Evolutionary conservation across 495 filamentous ascomycete genomes (phyloP).

Genomic region (Evernia prunastri): DNA sequence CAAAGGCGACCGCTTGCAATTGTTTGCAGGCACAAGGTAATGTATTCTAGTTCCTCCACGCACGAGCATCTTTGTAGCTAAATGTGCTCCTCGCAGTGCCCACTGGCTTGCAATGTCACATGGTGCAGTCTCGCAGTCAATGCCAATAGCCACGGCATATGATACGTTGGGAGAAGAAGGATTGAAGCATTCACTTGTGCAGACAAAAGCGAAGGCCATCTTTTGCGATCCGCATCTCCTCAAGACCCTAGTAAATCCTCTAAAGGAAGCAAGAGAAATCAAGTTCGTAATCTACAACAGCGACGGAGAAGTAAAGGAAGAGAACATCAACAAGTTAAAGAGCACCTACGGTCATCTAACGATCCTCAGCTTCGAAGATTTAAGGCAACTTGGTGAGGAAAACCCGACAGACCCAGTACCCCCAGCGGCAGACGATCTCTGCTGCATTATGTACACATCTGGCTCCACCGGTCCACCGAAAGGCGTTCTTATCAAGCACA

Average conservation of each 20-base stretch:
- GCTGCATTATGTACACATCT: conserved; percentile 99
- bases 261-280: conserved; percentile 72
- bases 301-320: conserved; percentile 65
- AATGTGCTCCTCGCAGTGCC: conserved; percentile 24
- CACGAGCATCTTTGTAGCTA: not conserved
- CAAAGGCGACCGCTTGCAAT: conserved; percentile 69
- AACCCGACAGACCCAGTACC: conserved; percentile 77
- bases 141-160: conserved; percentile 94
- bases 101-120: conserved; percentile 76
- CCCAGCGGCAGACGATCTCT: conserved; percentile 77
- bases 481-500: conserved; percentile 87
- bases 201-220: conserved; percentile 79
- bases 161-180: conserved; percentile 95
- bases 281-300: conserved; percentile 86
- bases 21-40: conserved; percentile 81
- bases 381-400: conserved; percentile 73
- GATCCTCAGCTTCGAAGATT: conserved; percentile 77
- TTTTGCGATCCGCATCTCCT: conserved; percentile 86
- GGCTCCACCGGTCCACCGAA: conserved; percentile 96
- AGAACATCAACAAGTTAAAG: conserved; percentile 74
- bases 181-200: conserved; percentile 80
- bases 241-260: conserved; percentile 69
- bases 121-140: conserved; percentile 77
- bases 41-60: conserved; percentile 1
- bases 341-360: conserved; percentile 60